Evolutionary conservation across 108 stramenopile genomes (phyloP), one percentile per base, ranked within the genome.

Genomic region (Nitzschia palea): DNA sequence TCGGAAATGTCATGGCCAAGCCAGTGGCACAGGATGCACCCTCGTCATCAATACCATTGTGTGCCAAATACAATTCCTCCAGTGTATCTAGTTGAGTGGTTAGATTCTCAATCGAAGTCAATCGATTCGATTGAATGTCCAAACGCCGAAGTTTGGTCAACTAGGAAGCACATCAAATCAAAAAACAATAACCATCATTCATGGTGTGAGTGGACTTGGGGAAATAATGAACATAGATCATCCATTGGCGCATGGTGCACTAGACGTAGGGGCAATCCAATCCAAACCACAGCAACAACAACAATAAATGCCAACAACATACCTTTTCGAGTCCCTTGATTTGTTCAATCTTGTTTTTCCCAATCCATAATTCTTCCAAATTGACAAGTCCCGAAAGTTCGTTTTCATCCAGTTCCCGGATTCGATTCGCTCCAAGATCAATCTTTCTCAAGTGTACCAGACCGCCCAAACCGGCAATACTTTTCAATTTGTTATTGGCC

Each of bases 401-500:
- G 30, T 77, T 68, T 44, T 52, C 74, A 30, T 84, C 78, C 80
- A 95, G 90, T 35, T 78, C 77, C 28, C 97, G 93, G 70, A 98
- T 96, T 44, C 95, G 79, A 73, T 98, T 98, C 31, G 96, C 95
- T 22, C 97, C 98, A 45, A 99, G 68, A 75, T 98, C 93, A 59
- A 99, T 74, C 58, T 96, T 96, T 56, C 77, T 62, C 47, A 99
- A 81, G 34, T 78, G 42, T 32, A 66, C 74, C 32, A 98, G 71
- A n/a, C 74, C 65, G 5, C 74, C 68, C 34, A 99, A 67, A 5
- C 97, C 96, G 37, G 70, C 79, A 30, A 99, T 96, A 29, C 63
- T 62, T 43, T 94, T 95, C 51, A 99, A 80, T 77, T 97, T 97
- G 86, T 99, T 99, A 82, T 98, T 96, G 26, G 97, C 97, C 36